phyloP scores from a whole-genome alignment of 1,284 basidiomycete genomes.

The Austroboletus novae-zelandiae region DNA sequence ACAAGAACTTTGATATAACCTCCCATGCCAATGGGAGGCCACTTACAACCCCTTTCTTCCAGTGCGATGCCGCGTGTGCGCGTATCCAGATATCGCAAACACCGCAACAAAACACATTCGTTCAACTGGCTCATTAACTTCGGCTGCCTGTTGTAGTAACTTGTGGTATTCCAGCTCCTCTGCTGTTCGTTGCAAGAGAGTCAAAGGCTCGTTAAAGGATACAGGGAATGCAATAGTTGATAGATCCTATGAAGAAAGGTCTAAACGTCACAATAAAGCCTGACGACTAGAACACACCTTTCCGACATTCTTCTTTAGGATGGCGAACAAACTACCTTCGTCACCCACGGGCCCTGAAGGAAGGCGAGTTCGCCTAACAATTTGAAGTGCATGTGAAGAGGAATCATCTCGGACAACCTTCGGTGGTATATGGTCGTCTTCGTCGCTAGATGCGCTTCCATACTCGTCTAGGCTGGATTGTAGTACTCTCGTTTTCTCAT shows the following conservation, averaged over 20 bases:
- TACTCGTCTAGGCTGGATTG: constrained; percentile 35
- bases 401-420: constrained; percentile 11
- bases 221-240: constrained; percentile 83
- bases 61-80: constrained; percentile 75
- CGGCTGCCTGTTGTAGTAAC: constrained; percentile 66
- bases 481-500: constrained; percentile 2
- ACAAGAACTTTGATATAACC: constrained; percentile 6
- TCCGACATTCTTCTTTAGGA: constrained; percentile 91
- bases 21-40: background rate
- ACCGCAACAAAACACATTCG: constrained; percentile 78
- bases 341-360: constrained; percentile 71
- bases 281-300: constrained; percentile 51
- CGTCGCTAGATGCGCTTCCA: constrained; percentile 41
- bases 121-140: constrained; percentile 61
- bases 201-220: constrained; percentile 86
- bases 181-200: constrained; percentile 73
- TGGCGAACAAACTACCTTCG: constrained; percentile 83
- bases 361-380: constrained; percentile 59
- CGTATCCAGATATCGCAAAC: constrained; percentile 82
- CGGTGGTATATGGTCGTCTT: constrained; percentile 27
- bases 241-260: constrained; percentile 58
- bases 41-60: constrained; percentile 87
- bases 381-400: constrained; percentile 27
- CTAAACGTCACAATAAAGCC: background rate
- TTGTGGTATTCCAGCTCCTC: constrained; percentile 84